Conservation (phyloP, 176 grass and related monocot species). For the Stipa capillata region DNA sequence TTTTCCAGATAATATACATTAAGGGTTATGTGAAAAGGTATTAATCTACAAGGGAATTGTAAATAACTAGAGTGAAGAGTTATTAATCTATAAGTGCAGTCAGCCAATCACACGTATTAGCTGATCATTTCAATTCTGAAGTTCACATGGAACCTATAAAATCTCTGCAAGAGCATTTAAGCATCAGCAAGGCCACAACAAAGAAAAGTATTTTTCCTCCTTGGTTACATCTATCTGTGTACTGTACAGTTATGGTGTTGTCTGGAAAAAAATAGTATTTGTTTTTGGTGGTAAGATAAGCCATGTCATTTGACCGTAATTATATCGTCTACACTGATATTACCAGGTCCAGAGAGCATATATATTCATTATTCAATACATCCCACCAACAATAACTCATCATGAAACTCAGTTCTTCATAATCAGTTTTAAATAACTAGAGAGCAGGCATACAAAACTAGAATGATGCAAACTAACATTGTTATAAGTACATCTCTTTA, state of each 20-base stretch:
- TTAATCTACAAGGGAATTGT: not conserved
- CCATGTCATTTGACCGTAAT: not conserved
- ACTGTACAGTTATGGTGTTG: not conserved
- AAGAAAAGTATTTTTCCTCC: not conserved
- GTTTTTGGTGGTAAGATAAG: not conserved
- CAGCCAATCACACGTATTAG: not conserved
- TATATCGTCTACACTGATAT: not conserved
- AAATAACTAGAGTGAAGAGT: not conserved
- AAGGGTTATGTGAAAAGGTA: not conserved
- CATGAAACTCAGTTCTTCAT: not conserved
- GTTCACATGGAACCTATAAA: slow-evolving; percentile 4
- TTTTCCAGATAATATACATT: not conserved
- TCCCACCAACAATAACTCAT: not conserved
- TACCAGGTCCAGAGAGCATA: not conserved
- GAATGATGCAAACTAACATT: not conserved
- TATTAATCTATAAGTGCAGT: not conserved
- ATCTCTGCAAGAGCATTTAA: slow-evolving; percentile 5
- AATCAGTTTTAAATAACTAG: not conserved
- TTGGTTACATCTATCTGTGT: not conserved
- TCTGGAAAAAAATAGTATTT: not conserved
- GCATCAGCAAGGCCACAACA: not conserved
- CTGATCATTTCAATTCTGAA: not conserved
- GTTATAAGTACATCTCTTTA: not conserved
- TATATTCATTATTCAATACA: not conserved
- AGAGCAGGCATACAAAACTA: not conserved